Evolutionary conservation across 257 asterid genomes (phyloP), one percentile per base, ranked within the genome.

Genomic region (Plantago elongata): DNA sequence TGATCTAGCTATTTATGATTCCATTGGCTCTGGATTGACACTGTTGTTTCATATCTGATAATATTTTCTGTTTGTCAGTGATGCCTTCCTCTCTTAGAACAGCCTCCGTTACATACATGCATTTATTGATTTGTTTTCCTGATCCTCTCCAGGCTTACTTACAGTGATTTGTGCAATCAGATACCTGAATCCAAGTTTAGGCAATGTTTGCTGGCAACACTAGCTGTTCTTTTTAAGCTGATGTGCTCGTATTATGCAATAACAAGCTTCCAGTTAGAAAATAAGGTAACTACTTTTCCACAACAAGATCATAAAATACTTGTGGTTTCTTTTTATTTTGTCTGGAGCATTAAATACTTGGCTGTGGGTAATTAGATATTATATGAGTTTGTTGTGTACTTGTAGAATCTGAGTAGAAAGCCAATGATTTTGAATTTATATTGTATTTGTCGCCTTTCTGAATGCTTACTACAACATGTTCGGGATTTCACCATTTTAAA

Each of bases 111-210:
- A 15, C 72, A 54, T 68, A 44, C 52, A 69, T 60, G 64, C 61
- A 62, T 63, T 73, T 76, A 68, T 55, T 60, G 68, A 38, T 69
- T 74, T 75, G 65, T 71, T 54, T 61, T 66, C 63, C 16, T 71
- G 57, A 65, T 55, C 66, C 49, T 71, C 50, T 73, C 65, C 87
- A 91, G 97, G 91, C 90, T 93, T 68, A 93, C 97, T 44, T 93
- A 85, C 87, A 87, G 99, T 65, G 99, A 90, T 79, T 80, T 93
- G 74, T 93, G 97, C 84, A 74, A 65, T 72, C 87, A 76, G 75
- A 83, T 93, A 74, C 92, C 99, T 13, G 99, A 93, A 77, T 84
- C 99, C 74, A 89, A 85, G 85, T 87, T 87, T 72, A 85, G 97
- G 82, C 84, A 79, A 75, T 93, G 96, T 72, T 79, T 93, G 71